phyloP scores from a whole-genome alignment of 768 basidiomycete genomes.

The Amanita molliuscula region DNA sequence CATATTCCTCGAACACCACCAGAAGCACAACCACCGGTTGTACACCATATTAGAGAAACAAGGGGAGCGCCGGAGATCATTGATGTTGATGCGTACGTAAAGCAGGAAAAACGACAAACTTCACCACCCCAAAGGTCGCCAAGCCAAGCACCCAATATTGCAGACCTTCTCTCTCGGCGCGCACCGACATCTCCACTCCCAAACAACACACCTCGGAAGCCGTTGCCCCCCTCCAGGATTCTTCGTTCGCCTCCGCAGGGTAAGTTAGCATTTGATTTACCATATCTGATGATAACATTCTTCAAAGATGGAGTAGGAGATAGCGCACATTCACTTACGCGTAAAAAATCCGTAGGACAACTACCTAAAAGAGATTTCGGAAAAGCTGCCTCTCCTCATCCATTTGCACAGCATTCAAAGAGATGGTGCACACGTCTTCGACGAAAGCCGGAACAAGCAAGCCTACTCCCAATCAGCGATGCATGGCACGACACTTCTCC shows the following conservation, averaged over 20 bases:
- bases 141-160: slow-evolving; percentile 1
- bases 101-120: slow-evolving; percentile 1
- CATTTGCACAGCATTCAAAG: not conserved
- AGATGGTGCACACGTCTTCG: not conserved
- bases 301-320: not conserved
- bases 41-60: slow-evolving; percentile 7
- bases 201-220: slow-evolving; percentile 39
- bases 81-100: slow-evolving; percentile 23
- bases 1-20: slow-evolving; percentile 44
- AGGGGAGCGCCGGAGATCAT: slow-evolving; percentile 16
- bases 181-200: slow-evolving; percentile 60
- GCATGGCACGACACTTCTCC: not conserved
- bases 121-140: not conserved
- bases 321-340: not conserved
- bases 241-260: not conserved
- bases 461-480: not conserved
- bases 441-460: not conserved
- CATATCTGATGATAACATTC: not conserved
- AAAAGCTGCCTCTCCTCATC: not conserved
- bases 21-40: not conserved
- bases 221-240: slow-evolving; percentile 33
- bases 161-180: slow-evolving; percentile 44
- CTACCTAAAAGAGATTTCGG: not conserved
- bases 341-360: not conserved
- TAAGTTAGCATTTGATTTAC: not conserved